phyloP scores from a whole-genome alignment of 345 rosid genomes.

The Populus pruinosa region DNA sequence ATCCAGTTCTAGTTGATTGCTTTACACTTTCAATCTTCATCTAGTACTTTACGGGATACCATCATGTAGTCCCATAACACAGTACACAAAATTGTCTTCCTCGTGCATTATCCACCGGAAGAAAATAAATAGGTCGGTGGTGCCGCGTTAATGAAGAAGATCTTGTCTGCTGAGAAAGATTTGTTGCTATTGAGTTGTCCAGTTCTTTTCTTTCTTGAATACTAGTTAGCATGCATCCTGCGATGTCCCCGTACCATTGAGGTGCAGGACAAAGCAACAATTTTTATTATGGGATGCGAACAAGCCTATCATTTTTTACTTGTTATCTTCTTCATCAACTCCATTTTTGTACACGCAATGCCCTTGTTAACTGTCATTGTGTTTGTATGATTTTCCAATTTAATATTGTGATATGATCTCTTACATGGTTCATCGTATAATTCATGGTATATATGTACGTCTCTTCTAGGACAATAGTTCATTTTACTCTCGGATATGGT shows the following conservation, averaged over 20 bases:
- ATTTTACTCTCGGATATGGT: background rate
- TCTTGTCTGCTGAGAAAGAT: conserved; percentile 14
- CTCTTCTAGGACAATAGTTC: background rate
- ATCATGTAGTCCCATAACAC: background rate
- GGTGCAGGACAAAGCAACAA: background rate
- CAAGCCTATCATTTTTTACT: background rate
- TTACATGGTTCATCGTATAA: background rate
- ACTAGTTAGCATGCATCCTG: background rate
- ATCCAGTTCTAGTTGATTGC: background rate
- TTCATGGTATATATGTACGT: background rate
- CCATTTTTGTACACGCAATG: background rate
- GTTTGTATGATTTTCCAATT: background rate
- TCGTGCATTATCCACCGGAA: conserved; percentile 27
- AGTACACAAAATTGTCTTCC: conserved; percentile 13
- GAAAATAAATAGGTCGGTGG: conserved; percentile 26
- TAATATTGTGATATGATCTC: background rate
- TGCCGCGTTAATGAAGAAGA: conserved; percentile 16
- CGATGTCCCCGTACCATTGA: background rate
- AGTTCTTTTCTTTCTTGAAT: background rate
- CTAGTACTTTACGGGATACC: background rate
- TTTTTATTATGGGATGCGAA: background rate
- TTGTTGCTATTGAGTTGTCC: conserved; percentile 14
- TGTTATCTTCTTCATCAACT: background rate
- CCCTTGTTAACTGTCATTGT: background rate
- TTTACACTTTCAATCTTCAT: background rate